Evolutionary conservation across 352 stramenopile species (phyloP).

Genomic region (Globisporangium rhizosaccharum): DNA sequence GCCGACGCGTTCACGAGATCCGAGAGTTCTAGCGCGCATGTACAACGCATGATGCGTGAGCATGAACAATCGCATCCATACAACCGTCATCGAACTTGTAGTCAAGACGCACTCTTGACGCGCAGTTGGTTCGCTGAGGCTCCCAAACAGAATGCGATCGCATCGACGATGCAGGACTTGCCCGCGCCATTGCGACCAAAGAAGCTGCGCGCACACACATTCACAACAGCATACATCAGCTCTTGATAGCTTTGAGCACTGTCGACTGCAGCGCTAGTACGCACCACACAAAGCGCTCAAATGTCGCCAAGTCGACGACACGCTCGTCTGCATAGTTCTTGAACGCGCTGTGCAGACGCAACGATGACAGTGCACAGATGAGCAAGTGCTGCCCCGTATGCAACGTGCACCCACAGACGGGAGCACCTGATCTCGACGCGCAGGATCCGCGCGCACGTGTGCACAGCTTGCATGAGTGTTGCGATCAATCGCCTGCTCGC

Average conservation of each 20-base stretch:
- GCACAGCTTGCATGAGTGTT: too few species aligned
- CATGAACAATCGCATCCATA: neutral
- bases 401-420: neutral
- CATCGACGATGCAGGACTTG: slow-evolving; percentile 9
- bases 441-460: neutral
- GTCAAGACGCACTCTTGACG: neutral
- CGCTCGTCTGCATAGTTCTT: slow-evolving; percentile 1
- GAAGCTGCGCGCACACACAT: neutral
- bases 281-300: slow-evolving; percentile 1
- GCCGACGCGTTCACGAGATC: neutral
- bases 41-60: neutral
- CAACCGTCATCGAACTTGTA: too few species aligned
- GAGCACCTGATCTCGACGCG: neutral
- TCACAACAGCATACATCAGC: neutral
- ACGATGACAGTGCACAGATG: neutral
- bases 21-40: neutral
- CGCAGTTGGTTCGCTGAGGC: slow-evolving; percentile 3
- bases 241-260: neutral
- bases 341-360: neutral
- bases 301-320: neutral
- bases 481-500: too few species aligned
- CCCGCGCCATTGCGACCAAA: slow-evolving; percentile 7
- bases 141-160: slow-evolving; percentile 8
- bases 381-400: neutral
- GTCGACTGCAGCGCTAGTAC: too few species aligned